Evolutionary conservation across 768 basidiomycete genomes (phyloP).

Genomic region (Collybiopsis confluens): DNA sequence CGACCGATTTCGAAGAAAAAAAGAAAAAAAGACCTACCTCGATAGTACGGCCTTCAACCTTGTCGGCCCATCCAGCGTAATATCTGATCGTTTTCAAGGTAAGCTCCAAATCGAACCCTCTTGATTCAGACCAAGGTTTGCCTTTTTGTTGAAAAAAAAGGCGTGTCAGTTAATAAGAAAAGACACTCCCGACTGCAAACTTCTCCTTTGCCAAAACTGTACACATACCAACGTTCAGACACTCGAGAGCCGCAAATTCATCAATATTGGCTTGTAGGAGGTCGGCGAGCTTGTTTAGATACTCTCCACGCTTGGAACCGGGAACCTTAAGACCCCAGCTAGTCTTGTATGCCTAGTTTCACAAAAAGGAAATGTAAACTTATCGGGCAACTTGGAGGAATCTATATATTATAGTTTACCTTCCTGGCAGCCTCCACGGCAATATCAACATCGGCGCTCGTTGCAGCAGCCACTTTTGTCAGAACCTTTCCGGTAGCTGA

Average conservation of each 20-base stretch:
- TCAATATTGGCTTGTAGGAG: slow-evolving; percentile 46
- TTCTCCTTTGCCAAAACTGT: too few relatives aligned
- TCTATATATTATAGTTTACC: slow-evolving; percentile 18
- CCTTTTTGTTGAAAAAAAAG: slow-evolving; percentile 17
- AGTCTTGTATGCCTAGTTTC: slow-evolving; percentile 26
- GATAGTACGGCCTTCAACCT: slow-evolving; percentile 58
- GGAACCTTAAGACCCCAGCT: slow-evolving; percentile 48
- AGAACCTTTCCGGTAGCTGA: slow-evolving; percentile 57
- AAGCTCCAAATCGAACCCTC: slow-evolving; percentile 15
- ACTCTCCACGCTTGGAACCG: slow-evolving; percentile 31
- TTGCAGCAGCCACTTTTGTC: slow-evolving; percentile 48
- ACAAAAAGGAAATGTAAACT: background rate
- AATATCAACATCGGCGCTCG: slow-evolving; percentile 57
- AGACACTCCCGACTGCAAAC: too few relatives aligned
- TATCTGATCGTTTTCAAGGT: slow-evolving; percentile 47
- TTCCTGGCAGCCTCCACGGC: slow-evolving; percentile 59
- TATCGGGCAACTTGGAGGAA: background rate
- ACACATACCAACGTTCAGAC: slow-evolving; percentile 37
- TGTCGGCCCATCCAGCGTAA: slow-evolving; percentile 78
- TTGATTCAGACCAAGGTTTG: slow-evolving; percentile 21
- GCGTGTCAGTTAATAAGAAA: too few relatives aligned
- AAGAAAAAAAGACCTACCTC: slow-evolving; percentile 21
- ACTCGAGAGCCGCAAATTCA: slow-evolving; percentile 46
- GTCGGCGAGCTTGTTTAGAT: slow-evolving; percentile 46
- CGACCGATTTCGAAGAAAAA: too few relatives aligned